A percentile compares a stretch with the other conserved stretches of the same genome.
phyloP scores from a whole-genome alignment of 768 basidiomycete species.

The Lentinula raphanica region DNA sequence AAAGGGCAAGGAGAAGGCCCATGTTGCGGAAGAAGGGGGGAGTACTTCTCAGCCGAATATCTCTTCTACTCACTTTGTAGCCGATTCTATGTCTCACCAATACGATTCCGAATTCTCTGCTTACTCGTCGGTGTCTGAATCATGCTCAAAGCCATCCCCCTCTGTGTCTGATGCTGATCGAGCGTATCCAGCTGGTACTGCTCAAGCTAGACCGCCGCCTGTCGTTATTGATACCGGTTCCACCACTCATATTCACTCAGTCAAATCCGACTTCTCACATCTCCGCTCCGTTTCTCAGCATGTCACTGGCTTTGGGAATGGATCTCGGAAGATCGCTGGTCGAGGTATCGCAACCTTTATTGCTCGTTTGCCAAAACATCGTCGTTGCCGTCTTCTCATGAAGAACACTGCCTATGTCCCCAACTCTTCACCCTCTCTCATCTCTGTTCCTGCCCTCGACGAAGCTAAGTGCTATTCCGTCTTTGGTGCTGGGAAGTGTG shows the following conservation, averaged over 20 bases:
- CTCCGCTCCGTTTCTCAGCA: not conserved
- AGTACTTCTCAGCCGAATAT: constrained; percentile 1
- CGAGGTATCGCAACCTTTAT: constrained; percentile 5
- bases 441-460: constrained; percentile 10
- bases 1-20: constrained; percentile 15
- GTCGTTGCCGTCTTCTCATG: constrained; percentile 1
- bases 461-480: constrained; percentile 10
- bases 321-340: constrained; percentile 10
- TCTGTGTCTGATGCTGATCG: constrained; percentile 3
- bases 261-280: constrained; percentile 8
- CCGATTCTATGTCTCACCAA: constrained; percentile 7
- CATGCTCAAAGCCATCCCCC: constrained; percentile 9
- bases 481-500: constrained; percentile 9
- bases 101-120: constrained; percentile 6
- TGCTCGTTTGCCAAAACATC: constrained; percentile 4
- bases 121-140: constrained; percentile 4
- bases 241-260: constrained; percentile 10
- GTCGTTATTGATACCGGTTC: constrained; percentile 12
- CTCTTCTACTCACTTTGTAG: constrained; percentile 4
- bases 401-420: constrained; percentile 11
- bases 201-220: not conserved
- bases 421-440: constrained; percentile 9
- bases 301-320: constrained; percentile 10
- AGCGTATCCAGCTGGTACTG: constrained; percentile 8
- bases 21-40: constrained; percentile 6